Conservation (phyloP, 2,329 filamentous ascomycete genomes). For the Penicillium freii region DNA sequence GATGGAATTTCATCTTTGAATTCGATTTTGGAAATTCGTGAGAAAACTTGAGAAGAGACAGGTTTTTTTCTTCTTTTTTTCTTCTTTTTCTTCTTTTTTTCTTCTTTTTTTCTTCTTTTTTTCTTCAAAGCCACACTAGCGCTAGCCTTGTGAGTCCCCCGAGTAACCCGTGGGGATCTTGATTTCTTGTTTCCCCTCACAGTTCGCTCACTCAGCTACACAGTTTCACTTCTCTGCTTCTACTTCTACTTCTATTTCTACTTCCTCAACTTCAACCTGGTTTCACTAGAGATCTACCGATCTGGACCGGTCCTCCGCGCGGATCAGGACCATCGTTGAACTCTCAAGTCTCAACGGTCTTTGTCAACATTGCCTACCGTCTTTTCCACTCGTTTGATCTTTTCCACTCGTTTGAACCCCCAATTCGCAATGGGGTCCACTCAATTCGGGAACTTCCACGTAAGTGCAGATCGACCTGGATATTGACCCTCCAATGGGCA, state of each 20-base stretch:
- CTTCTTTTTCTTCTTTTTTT: background rate
- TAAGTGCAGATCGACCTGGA: constrained; percentile 34
- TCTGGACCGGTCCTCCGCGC: constrained; percentile 6
- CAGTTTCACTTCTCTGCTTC: background rate
- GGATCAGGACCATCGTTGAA: constrained; percentile 11
- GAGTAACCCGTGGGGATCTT: constrained; percentile 6
- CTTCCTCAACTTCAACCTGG: background rate
- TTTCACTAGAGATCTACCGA: constrained; percentile 2
- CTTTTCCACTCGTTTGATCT: constrained; percentile 6
- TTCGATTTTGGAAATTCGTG: background rate
- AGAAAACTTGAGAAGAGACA: background rate
- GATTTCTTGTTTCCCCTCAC: background rate
- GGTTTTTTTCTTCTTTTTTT: background rate
- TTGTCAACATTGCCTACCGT: constrained; percentile 11
- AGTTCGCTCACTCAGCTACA: background rate
- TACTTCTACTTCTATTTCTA: too few relatives aligned
- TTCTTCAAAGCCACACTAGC: constrained; percentile 10
- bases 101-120: background rate
- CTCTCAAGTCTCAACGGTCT: background rate
- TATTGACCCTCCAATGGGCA: constrained; percentile 9
- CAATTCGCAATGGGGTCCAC: constrained; percentile 47
- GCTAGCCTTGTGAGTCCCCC: constrained; percentile 10
- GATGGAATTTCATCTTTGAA: background rate
- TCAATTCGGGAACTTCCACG: constrained; percentile 60
- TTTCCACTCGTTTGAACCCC: background rate